These are phyloP conservation scores for Datura wrightii DNA, from an alignment of 257 asterid genomes.

Conservation along the genomic window DNA sequence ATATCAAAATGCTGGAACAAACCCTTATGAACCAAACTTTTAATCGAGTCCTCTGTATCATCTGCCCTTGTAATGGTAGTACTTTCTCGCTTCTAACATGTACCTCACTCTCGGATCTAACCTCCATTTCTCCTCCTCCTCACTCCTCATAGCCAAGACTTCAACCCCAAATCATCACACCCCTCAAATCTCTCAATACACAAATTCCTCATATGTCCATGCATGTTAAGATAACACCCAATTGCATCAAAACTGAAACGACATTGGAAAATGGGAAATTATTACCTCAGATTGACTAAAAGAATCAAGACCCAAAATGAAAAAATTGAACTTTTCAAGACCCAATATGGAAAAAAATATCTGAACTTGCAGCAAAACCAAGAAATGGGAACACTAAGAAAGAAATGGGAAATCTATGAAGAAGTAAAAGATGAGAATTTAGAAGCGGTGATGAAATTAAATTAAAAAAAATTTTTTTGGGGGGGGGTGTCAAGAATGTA, in stretches of 20 bases:
- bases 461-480: not conserved
- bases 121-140: slow-evolving; percentile 50
- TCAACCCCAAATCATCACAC: slow-evolving; percentile 48
- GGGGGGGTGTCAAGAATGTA: not conserved
- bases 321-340: slow-evolving; percentile 15
- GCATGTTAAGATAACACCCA: slow-evolving; percentile 24
- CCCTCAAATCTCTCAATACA: slow-evolving; percentile 22
- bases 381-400: not conserved
- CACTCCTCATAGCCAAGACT: slow-evolving; percentile 50
- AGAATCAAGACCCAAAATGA: not conserved
- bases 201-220: not conserved
- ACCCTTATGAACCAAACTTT: slow-evolving; percentile 90
- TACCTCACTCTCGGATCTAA: slow-evolving; percentile 49
- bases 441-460: slow-evolving; percentile 21
- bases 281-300: not conserved
- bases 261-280: slow-evolving; percentile 24
- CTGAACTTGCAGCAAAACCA: not conserved
- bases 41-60: slow-evolving; percentile 70
- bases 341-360: not conserved
- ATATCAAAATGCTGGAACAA: slow-evolving; percentile 83
- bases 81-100: slow-evolving; percentile 52
- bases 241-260: slow-evolving; percentile 29
- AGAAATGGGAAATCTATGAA: slow-evolving; percentile 27
- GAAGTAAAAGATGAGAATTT: not conserved
- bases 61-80: slow-evolving; percentile 59